phyloP scores from a whole-genome alignment of 352 stramenopile genomes.

The Plasmopara halstedii region DNA sequence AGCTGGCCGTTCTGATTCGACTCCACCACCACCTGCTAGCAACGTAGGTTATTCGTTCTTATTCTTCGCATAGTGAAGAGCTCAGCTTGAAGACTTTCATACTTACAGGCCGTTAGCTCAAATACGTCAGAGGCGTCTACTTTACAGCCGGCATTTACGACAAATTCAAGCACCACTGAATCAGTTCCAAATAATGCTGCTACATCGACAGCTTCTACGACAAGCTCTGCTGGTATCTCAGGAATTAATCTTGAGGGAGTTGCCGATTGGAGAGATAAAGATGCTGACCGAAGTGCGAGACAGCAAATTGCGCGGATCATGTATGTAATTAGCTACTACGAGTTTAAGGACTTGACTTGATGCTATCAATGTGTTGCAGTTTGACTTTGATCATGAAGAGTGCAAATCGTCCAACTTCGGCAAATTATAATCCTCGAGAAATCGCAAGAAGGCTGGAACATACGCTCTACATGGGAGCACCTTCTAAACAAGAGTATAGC shows the following conservation, averaged over 20 bases:
- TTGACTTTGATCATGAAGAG: conserved; percentile 88
- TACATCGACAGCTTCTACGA: not conserved
- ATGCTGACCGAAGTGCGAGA: conserved; percentile 62
- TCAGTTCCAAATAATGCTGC: conserved; percentile 1
- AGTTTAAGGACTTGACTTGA: conserved; percentile 7
- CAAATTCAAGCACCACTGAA: conserved; percentile 13
- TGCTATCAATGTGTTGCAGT: conserved; percentile 23
- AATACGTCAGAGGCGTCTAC: conserved; percentile 13
- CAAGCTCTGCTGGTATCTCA: not conserved
- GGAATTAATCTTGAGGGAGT: conserved; percentile 12
- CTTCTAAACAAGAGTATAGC: conserved; percentile 81
- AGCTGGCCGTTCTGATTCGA: conserved; percentile 30
- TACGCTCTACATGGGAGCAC: conserved; percentile 80
- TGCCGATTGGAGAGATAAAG: conserved; percentile 81
- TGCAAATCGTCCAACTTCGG: conserved; percentile 73
- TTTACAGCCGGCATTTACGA: conserved; percentile 12
- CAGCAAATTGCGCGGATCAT: conserved; percentile 87
- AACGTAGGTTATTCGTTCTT: conserved; percentile 21
- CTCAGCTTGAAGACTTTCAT: too few species aligned
- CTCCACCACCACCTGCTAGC: conserved; percentile 16
- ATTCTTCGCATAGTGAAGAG: too few species aligned
- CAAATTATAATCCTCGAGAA: conserved; percentile 85
- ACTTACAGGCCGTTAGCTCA: conserved; percentile 22
- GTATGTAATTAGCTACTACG: conserved; percentile 28
- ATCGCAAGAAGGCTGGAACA: conserved; percentile 80